Evolutionary conservation across 371 early-diverging fungal species (phyloP).

Genomic region (Astathelohania contejeani): DNA sequence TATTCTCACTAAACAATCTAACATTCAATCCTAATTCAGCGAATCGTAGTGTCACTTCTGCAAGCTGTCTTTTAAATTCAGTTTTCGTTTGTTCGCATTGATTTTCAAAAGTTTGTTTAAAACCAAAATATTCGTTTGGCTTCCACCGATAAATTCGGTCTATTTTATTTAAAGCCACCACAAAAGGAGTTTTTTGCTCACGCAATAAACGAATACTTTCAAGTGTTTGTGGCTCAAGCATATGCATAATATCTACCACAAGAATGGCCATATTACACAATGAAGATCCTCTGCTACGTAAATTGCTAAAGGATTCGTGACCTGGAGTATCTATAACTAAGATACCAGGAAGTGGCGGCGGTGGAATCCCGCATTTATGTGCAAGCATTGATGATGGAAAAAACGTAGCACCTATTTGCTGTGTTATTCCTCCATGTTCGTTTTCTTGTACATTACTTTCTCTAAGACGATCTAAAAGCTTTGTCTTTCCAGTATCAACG

Average conservation of each 20-base stretch:
- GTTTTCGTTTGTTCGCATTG: conserved; percentile 62
- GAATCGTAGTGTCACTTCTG: conserved; percentile 66
- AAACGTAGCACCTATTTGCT: conserved; percentile 99
- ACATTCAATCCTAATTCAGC: conserved; percentile 94
- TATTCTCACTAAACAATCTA: conserved; percentile 78
- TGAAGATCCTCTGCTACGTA: conserved; percentile 88
- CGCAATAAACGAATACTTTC: conserved; percentile 84
- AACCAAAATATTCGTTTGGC: conserved; percentile 62
- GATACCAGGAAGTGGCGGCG: conserved; percentile 79
- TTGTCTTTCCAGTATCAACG: conserved; percentile 98
- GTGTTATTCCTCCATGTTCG: conserved; percentile 99
- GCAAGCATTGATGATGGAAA: conserved; percentile 85
- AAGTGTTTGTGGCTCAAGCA: conserved; percentile 92
- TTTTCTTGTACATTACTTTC: conserved; percentile 98
- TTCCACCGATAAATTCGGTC: conserved; percentile 95
- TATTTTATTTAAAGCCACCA: conserved; percentile 98
- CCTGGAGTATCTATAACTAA: conserved; percentile 98
- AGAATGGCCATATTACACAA: conserved; percentile 98
- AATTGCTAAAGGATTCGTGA: conserved; percentile 97
- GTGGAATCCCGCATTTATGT: conserved; percentile 51
- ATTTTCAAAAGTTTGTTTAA: conserved; percentile 60
- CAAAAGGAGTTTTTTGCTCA: conserved; percentile 88
- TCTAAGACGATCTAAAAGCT: conserved; percentile 93
- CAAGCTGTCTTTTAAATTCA: conserved; percentile 73
- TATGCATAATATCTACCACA: conserved; percentile 98